Evolutionary conservation across 2,329 filamentous ascomycete species (phyloP).

Genomic region (Monosporascus sp.): DNA sequence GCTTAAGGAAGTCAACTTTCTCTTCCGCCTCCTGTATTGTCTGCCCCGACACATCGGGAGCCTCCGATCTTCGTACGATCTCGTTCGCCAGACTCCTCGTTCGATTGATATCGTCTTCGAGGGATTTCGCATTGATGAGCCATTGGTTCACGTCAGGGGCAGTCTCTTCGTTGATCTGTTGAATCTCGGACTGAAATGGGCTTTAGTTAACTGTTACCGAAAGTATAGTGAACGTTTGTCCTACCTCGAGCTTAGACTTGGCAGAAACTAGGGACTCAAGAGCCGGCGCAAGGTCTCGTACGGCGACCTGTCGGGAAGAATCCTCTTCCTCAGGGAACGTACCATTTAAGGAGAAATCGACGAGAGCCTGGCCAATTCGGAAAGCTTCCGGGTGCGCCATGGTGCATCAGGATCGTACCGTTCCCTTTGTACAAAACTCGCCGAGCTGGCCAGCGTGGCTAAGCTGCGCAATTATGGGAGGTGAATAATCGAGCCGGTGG

Average conservation of each 20-base stretch:
- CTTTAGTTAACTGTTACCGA: constrained; percentile 3
- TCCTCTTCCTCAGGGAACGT: constrained; percentile 43
- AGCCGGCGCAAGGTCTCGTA: constrained; percentile 33
- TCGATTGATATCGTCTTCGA: constrained; percentile 79
- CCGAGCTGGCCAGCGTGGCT: too few species aligned
- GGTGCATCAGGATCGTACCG: not conserved
- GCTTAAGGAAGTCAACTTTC: constrained; percentile 50
- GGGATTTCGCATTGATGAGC: constrained; percentile 76
- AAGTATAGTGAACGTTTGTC: not conserved
- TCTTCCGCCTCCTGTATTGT: constrained; percentile 47
- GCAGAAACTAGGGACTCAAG: constrained; percentile 36
- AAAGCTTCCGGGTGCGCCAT: constrained; percentile 23
- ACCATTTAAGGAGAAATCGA: constrained; percentile 52
- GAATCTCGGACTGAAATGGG: constrained; percentile 59
- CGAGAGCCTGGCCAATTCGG: constrained; percentile 52
- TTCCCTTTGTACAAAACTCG: not conserved
- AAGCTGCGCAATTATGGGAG: too few species aligned
- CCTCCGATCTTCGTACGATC: constrained; percentile 73
- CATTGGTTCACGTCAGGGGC: constrained; percentile 78
- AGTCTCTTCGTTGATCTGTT: constrained; percentile 67
- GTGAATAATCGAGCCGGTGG: not conserved
- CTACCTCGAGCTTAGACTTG: constrained; percentile 40
- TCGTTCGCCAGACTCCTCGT: constrained; percentile 75
- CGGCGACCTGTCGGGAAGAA: constrained; percentile 31
- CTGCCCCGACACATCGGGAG: constrained; percentile 48